These are phyloP conservation scores for Verruconis gallopava DNA, from an alignment of 2,329 filamentous ascomycete genomes.

Conservation along the genomic window DNA sequence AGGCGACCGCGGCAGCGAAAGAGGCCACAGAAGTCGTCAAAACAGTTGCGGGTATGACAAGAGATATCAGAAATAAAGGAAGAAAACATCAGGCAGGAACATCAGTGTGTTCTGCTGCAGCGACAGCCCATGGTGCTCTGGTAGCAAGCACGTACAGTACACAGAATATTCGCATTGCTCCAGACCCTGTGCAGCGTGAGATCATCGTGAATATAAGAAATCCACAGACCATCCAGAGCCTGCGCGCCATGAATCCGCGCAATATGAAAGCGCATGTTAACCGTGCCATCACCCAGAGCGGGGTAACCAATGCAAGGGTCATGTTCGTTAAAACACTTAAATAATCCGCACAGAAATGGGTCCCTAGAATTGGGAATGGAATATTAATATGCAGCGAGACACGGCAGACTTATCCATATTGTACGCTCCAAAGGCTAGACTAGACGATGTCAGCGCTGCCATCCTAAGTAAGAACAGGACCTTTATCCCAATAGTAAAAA, in stretches of 20 bases:
- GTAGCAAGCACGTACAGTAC: slow-evolving; percentile 14
- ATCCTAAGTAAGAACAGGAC: slow-evolving; percentile 14
- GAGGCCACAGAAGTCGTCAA: slow-evolving; percentile 12
- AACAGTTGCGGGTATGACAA: slow-evolving; percentile 10
- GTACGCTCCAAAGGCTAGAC: slow-evolving; percentile 11
- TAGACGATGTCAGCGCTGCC: slow-evolving; percentile 13
- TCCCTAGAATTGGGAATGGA: too few species aligned
- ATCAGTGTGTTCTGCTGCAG: slow-evolving; percentile 9
- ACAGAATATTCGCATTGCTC: slow-evolving; percentile 12
- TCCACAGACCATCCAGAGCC: slow-evolving; percentile 13
- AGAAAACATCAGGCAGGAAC: slow-evolving; percentile 11
- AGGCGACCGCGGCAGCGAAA: too few species aligned
- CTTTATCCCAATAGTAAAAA: slow-evolving; percentile 13
- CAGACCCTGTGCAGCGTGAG: slow-evolving; percentile 13
- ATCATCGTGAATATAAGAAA: slow-evolving; percentile 14
- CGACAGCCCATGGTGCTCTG: too few species aligned
- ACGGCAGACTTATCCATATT: slow-evolving; percentile 8
- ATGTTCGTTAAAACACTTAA: slow-evolving; percentile 13
- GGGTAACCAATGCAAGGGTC: slow-evolving; percentile 13
- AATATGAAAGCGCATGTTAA: slow-evolving; percentile 14
- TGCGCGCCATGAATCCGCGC: too few species aligned
- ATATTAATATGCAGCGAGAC: slow-evolving; percentile 12
- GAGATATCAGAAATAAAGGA: slow-evolving; percentile 11
- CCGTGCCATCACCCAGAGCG: slow-evolving; percentile 13
- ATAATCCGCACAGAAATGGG: slow-evolving; percentile 7